phyloP scores from a whole-genome alignment of 2,329 filamentous ascomycete genomes.

The Clonostachys rhizophaga region DNA sequence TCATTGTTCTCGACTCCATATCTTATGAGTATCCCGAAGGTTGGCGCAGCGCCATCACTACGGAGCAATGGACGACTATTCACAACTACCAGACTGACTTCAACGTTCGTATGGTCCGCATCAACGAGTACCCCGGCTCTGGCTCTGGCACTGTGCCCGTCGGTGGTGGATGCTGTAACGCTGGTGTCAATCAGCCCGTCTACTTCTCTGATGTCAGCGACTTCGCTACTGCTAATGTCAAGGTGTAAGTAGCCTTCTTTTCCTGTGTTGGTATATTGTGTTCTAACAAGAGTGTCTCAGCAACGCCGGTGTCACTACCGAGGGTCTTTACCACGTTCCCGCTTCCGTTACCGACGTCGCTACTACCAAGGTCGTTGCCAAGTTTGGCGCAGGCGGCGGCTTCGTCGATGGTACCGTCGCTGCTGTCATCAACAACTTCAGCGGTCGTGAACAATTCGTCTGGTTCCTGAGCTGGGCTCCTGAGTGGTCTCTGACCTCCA shows the following conservation, averaged over 20 bases:
- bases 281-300: constrained; percentile 6
- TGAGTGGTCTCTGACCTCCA: constrained; percentile 42
- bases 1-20: constrained; percentile 48
- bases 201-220: constrained; percentile 45
- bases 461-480: constrained; percentile 50
- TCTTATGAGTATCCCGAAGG: constrained; percentile 44
- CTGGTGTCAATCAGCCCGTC: constrained; percentile 43
- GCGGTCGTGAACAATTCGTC: constrained; percentile 54
- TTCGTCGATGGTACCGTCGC: constrained; percentile 37
- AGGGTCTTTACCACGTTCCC: constrained; percentile 54
- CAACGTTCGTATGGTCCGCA: constrained; percentile 55
- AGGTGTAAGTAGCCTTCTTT: constrained; percentile 20
- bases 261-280: not conserved
- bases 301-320: constrained; percentile 39
- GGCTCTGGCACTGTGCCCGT: constrained; percentile 35
- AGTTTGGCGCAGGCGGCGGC: constrained; percentile 38
- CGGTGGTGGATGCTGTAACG: constrained; percentile 36
- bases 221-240: constrained; percentile 51
- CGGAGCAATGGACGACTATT: constrained; percentile 49
- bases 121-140: constrained; percentile 50
- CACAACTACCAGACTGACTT: constrained; percentile 54
- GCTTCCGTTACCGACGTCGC: constrained; percentile 47
- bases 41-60: constrained; percentile 48
- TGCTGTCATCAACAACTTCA: constrained; percentile 55
- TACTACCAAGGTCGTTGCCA: constrained; percentile 47